Evolutionary conservation across 441 rosid species (phyloP).

Genomic region (Croton setiger): DNA sequence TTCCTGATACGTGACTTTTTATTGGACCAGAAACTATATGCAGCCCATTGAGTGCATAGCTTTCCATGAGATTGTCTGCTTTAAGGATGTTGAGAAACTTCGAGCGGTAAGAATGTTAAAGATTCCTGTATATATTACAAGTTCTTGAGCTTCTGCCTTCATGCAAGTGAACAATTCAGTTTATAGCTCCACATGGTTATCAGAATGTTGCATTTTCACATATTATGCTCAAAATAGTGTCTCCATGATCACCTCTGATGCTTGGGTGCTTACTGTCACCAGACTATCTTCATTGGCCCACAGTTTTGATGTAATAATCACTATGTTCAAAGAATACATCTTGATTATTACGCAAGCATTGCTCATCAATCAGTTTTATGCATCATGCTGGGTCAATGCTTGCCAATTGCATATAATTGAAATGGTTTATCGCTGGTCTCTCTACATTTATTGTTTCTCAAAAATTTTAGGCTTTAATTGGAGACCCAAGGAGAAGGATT

Average conservation of each 20-base stretch:
- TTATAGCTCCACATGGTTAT: neutral
- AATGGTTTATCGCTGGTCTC: conserved; percentile 6
- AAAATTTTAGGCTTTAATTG: conserved; percentile 67
- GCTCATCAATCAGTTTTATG: neutral
- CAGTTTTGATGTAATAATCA: too few species aligned
- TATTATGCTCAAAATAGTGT: neutral
- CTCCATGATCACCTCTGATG: neutral
- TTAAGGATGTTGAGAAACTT: conserved; percentile 68
- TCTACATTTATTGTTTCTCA: conserved; percentile 18
- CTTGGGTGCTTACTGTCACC: neutral
- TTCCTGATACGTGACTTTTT: conserved; percentile 16
- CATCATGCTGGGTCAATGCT: neutral
- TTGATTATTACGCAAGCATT: too few species aligned
- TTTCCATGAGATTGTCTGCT: conserved; percentile 79
- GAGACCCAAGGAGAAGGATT: conserved; percentile 86
- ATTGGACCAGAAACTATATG: conserved; percentile 63
- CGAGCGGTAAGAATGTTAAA: conserved; percentile 52
- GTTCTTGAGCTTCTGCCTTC: neutral
- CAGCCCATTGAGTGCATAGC: conserved; percentile 70
- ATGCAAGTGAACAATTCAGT: neutral
- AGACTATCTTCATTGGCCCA: too few species aligned
- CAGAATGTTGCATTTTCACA: neutral
- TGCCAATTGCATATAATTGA: conserved; percentile 13
- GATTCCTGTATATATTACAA: neutral
- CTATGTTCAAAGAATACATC: too few species aligned